phyloP scores from a whole-genome alignment of 257 asterid genomes.

The Mentha longifolia region DNA sequence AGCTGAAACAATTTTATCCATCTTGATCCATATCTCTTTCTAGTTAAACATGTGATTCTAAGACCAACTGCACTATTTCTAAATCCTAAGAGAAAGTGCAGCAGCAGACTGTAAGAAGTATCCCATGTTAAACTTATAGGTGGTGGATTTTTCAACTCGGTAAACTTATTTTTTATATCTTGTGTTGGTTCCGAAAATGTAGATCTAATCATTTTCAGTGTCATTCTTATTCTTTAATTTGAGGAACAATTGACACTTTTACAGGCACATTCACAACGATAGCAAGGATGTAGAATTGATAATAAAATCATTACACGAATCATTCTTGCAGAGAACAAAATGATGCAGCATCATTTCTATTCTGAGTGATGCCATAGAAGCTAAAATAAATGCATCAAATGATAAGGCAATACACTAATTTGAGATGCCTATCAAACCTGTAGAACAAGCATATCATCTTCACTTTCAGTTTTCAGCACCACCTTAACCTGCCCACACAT shows the following conservation, averaged over 20 bases:
- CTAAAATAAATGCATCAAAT: conserved; percentile 16
- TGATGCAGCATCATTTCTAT: conserved; percentile 5
- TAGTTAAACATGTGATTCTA: conserved; percentile 14
- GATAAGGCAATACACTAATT: neutral
- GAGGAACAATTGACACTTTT: conserved; percentile 1
- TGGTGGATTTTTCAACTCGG: neutral
- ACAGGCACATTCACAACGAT: neutral
- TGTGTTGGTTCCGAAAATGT: conserved; percentile 10
- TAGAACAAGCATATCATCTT: conserved; percentile 80
- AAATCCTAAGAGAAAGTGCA: too few relatives aligned
- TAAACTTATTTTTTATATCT: conserved; percentile 8
- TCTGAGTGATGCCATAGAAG: conserved; percentile 2
- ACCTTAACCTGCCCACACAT: conserved; percentile 99
- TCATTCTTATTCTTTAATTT: neutral
- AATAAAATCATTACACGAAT: neutral
- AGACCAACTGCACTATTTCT: neutral
- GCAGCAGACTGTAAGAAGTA: conserved; percentile 12
- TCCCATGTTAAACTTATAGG: neutral
- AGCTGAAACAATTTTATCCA: conserved; percentile 1
- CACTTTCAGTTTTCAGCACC: conserved; percentile 88
- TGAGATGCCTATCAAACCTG: conserved; percentile 54
- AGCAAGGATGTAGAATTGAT: neutral
- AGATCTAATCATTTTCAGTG: neutral
- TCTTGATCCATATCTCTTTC: conserved; percentile 9
- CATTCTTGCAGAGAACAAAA: neutral